Evolutionary conservation across 169 alveolate species (phyloP).

Genomic region (Eimeria sp.): DNA sequence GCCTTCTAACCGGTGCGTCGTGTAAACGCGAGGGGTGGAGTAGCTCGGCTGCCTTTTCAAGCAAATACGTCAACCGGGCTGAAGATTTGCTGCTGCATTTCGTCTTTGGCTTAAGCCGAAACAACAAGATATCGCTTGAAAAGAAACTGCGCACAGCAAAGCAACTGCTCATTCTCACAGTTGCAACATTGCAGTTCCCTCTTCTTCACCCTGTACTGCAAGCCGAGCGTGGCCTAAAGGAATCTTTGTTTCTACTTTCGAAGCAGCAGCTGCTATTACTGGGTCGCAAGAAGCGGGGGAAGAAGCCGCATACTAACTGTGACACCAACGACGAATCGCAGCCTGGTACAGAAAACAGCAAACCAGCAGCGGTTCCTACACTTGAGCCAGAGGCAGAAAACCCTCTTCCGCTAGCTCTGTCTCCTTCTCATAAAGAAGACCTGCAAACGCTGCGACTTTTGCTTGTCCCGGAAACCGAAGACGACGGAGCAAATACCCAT

Average conservation of each 20-base stretch:
- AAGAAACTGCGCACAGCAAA: slow-evolving; percentile 50
- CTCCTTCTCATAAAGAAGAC: slow-evolving; percentile 37
- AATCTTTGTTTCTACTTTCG: slow-evolving; percentile 55
- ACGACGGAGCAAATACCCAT: neutral
- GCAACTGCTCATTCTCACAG: slow-evolving; percentile 74
- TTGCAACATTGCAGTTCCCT: slow-evolving; percentile 71
- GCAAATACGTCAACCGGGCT: slow-evolving; percentile 56
- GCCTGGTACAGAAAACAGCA: neutral
- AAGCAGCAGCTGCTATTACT: slow-evolving; percentile 70
- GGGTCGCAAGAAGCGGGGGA: neutral
- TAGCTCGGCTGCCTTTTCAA: slow-evolving; percentile 55
- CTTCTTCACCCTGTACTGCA: slow-evolving; percentile 74
- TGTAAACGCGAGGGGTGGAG: slow-evolving; percentile 60
- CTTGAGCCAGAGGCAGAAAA: neutral
- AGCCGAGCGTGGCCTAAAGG: slow-evolving; percentile 45
- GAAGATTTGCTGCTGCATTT: slow-evolving; percentile 75
- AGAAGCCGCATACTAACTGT: neutral
- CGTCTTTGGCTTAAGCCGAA: slow-evolving; percentile 55
- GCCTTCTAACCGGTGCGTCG: slow-evolving; percentile 60
- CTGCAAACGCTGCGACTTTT: slow-evolving; percentile 27
- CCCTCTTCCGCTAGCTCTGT: neutral
- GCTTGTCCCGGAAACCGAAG: slow-evolving; percentile 29
- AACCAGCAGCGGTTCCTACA: neutral
- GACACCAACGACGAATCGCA: neutral
- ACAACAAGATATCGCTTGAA: slow-evolving; percentile 4